Conservation (phyloP, 2,329 filamentous ascomycete species). For the Mycogone perniciosa region DNA sequence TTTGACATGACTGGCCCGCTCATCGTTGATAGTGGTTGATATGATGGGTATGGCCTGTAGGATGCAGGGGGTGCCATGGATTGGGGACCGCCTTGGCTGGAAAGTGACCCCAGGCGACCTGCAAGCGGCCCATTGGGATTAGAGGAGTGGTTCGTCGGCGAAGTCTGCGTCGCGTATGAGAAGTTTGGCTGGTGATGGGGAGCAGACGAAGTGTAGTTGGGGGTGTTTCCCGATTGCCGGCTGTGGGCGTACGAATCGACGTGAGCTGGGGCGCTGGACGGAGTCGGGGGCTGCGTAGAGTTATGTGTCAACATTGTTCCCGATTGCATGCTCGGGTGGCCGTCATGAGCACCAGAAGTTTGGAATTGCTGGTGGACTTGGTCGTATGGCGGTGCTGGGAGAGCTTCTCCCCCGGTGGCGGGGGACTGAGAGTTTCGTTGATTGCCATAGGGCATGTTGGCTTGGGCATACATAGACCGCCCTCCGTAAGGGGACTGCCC, state of each 20-base stretch:
- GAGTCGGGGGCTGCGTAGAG: conserved; percentile 39
- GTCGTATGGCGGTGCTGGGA: conserved; percentile 63
- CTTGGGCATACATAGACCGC: conserved; percentile 42
- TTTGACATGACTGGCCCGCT: conserved; percentile 69
- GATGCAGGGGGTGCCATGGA: conserved; percentile 44
- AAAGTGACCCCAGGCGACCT: conserved; percentile 32
- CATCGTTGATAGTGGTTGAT: conserved; percentile 54
- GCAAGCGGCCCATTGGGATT: conserved; percentile 33
- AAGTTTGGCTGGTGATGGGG: conserved; percentile 42
- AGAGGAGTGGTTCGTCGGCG: conserved; percentile 41
- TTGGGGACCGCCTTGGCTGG: conserved; percentile 18
- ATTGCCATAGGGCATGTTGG: conserved; percentile 37
- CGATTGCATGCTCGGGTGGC: conserved; percentile 22
- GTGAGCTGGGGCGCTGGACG: conserved; percentile 47
- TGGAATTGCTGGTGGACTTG: conserved; percentile 60
- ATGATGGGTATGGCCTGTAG: conserved; percentile 40
- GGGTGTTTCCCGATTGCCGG: conserved; percentile 50
- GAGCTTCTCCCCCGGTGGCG: conserved; percentile 49
- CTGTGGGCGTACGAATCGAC: conserved; percentile 49
- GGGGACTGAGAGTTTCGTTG: conserved; percentile 40
- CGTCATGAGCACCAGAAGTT: conserved; percentile 34
- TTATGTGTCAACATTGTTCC: conserved; percentile 23
- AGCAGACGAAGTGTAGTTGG: conserved; percentile 53
- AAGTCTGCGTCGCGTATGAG: conserved; percentile 33
- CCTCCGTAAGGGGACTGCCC: conserved; percentile 23